phyloP scores from a whole-genome alignment of 1,284 basidiomycete species.

The Marasmius tenuissimus region DNA sequence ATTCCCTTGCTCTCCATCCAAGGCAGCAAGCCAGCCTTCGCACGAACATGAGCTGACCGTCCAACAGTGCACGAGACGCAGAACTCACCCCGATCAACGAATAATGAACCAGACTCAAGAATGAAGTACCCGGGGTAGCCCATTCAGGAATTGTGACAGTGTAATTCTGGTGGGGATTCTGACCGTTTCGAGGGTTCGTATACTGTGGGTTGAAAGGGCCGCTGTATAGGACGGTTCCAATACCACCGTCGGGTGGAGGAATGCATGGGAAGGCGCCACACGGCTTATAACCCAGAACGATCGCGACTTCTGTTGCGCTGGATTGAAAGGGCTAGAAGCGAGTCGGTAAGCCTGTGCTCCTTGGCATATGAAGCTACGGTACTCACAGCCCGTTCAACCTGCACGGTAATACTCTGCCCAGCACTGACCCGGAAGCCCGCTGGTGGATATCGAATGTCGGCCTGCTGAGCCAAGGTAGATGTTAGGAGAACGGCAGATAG shows the following conservation, averaged over 20 bases:
- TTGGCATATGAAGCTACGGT: not conserved
- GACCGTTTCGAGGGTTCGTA: not conserved
- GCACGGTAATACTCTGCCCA: not conserved
- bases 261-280: not conserved
- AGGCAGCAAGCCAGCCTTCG: not conserved
- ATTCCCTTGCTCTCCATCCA: not conserved
- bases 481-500: not conserved
- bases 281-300: not conserved
- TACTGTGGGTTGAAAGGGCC: conserved; percentile 3
- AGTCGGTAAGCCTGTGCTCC: not conserved
- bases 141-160: conserved; percentile 1
- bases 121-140: not conserved
- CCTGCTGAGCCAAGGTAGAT: not conserved
- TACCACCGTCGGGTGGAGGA: not conserved
- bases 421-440: not conserved
- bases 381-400: not conserved
- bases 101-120: conserved; percentile 4
- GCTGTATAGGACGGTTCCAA: conserved; percentile 3
- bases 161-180: conserved; percentile 4
- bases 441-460: not conserved
- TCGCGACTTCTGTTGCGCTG: not conserved
- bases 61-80: not conserved
- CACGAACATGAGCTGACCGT: not conserved
- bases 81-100: conserved; percentile 8
- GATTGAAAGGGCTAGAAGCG: not conserved